Conservation (phyloP, 306 rosid genomes). For the Arachis hypogaea region DNA sequence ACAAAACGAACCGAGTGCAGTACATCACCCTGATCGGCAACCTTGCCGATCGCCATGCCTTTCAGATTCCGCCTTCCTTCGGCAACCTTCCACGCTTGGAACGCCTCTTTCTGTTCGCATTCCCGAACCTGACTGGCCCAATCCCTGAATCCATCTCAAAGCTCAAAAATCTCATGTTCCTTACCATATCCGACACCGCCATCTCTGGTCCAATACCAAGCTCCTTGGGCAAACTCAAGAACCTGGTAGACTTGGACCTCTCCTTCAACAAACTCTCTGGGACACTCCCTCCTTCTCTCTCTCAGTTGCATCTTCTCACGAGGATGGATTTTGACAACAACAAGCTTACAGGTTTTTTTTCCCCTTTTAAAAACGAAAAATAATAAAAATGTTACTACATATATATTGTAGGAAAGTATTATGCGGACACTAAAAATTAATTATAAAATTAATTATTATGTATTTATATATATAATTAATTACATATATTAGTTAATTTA, state of each 20-base stretch:
- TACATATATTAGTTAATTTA: too few species aligned
- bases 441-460: too few species aligned
- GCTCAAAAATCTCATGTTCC: neutral
- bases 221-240: neutral
- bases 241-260: slow-evolving; percentile 20
- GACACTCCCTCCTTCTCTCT: slow-evolving; percentile 21
- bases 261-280: slow-evolving; percentile 13
- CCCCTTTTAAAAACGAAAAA: too few species aligned
- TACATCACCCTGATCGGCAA: slow-evolving; percentile 35
- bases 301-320: slow-evolving; percentile 27
- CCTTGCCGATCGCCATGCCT: slow-evolving; percentile 14
- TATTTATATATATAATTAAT: too few species aligned
- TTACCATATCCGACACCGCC: neutral
- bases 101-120: slow-evolving; percentile 42
- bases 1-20: slow-evolving; percentile 49
- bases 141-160: slow-evolving; percentile 8
- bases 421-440: too few species aligned
- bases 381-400: too few species aligned
- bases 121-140: slow-evolving; percentile 43
- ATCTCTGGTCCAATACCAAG: neutral
- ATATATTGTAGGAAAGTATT: too few species aligned
- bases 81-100: slow-evolving; percentile 58
- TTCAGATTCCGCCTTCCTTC: slow-evolving; percentile 54
- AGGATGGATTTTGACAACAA: slow-evolving; percentile 45
- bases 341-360: slow-evolving; percentile 39